Evolutionary conservation across 345 rosid genomes (phyloP).

Genomic region (Salix dunnii): DNA sequence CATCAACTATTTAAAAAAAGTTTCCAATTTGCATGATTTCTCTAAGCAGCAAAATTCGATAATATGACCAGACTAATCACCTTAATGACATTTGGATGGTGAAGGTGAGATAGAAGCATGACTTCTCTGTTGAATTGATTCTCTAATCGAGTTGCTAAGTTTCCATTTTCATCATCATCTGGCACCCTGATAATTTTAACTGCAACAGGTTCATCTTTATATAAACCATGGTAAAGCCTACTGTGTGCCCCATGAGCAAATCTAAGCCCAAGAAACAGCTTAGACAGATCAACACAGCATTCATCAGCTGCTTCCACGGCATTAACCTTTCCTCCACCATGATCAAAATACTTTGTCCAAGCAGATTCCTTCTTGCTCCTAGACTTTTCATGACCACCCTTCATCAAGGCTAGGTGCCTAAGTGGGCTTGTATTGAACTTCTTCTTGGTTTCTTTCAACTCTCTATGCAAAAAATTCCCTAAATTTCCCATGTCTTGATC

Average conservation of each 20-base stretch:
- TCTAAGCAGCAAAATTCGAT: not conserved
- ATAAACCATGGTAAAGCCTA: constrained; percentile 85
- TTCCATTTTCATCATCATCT: constrained; percentile 79
- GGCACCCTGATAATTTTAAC: constrained; percentile 86
- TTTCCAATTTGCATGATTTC: not conserved
- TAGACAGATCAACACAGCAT: constrained; percentile 64
- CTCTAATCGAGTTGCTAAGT: constrained; percentile 62
- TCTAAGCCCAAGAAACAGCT: constrained; percentile 83
- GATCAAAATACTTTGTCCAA: constrained; percentile 86
- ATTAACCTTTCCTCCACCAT: constrained; percentile 72
- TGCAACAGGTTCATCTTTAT: constrained; percentile 89
- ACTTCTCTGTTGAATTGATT: constrained; percentile 88
- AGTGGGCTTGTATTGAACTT: constrained; percentile 49
- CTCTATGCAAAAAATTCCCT: constrained; percentile 38
- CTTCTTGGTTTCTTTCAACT: constrained; percentile 32
- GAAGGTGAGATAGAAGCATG: constrained; percentile 67
- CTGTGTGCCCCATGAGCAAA: constrained; percentile 96
- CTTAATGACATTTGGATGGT: constrained; percentile 78
- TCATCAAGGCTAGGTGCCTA: constrained; percentile 54
- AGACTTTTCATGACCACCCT: constrained; percentile 48
- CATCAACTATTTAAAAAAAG: not conserved
- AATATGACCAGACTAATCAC: constrained; percentile 31
- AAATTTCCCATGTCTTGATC: constrained; percentile 43
- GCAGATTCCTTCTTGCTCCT: constrained; percentile 62
- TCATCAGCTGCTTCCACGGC: constrained; percentile 72